Evolutionary conservation across 2,329 filamentous ascomycete genomes (phyloP).

Genomic region (Diaporthe helianthi): DNA sequence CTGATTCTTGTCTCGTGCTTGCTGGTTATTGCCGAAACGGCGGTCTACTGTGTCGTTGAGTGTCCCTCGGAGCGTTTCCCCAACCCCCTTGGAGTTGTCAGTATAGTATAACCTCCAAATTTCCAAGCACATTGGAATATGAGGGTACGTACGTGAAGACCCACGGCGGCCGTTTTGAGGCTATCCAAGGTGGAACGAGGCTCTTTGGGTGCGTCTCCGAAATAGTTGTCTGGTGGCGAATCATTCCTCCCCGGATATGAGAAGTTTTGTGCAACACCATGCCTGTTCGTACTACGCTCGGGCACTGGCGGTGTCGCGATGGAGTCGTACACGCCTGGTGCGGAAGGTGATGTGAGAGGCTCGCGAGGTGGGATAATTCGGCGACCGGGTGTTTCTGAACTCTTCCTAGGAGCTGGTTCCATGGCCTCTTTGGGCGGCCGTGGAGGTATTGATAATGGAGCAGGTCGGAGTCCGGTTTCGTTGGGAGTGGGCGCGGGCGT

Average conservation of each 20-base stretch:
- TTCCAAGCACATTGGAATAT: too few relatives aligned
- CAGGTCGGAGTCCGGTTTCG: not conserved
- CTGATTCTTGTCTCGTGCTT: slow-evolving; percentile 15
- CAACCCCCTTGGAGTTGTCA: not conserved
- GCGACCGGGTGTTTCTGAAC: slow-evolving; percentile 12
- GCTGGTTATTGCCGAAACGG: slow-evolving; percentile 7
- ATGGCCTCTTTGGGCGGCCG: not conserved
- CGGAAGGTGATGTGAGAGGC: slow-evolving; percentile 2
- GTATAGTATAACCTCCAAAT: not conserved
- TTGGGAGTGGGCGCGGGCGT: not conserved
- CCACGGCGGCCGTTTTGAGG: slow-evolving; percentile 3
- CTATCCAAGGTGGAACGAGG: slow-evolving; percentile 4
- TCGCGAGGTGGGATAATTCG: slow-evolving; percentile 3
- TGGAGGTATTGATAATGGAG: slow-evolving; percentile 1
- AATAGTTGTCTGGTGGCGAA: not conserved
- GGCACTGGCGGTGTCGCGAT: slow-evolving; percentile 11
- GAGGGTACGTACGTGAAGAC: not conserved
- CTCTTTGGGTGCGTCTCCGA: not conserved
- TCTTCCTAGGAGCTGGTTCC: not conserved
- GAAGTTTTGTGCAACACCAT: not conserved
- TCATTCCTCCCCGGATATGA: slow-evolving; percentile 15
- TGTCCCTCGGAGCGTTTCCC: slow-evolving; percentile 18
- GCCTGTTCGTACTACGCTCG: slow-evolving; percentile 9
- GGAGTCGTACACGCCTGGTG: not conserved
- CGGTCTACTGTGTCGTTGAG: slow-evolving; percentile 9